phyloP scores from a whole-genome alignment of 2,329 filamentous ascomycete species.

The Botrytis elliptica region DNA sequence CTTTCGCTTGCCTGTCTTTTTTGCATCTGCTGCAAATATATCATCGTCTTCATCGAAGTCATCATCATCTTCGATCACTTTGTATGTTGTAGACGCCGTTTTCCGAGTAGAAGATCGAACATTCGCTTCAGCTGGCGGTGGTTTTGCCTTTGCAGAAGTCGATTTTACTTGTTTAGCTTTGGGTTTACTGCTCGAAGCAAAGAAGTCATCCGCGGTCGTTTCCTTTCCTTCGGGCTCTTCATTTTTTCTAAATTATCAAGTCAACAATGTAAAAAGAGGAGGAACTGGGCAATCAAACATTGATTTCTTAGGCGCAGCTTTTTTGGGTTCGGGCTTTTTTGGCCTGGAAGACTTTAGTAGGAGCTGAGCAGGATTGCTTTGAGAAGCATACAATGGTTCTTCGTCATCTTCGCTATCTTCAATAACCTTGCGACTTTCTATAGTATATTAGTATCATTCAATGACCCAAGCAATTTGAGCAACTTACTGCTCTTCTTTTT shows the following conservation, averaged over 20 bases:
- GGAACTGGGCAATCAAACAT: constrained; percentile 42
- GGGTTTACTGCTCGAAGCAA: constrained; percentile 37
- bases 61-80: constrained; percentile 45
- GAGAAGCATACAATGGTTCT: constrained; percentile 43
- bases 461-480: neutral
- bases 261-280: neutral
- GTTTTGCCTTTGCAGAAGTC: constrained; percentile 31
- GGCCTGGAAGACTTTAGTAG: constrained; percentile 35
- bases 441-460: constrained; percentile 21
- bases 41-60: constrained; percentile 71
- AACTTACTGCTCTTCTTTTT: constrained; percentile 38
- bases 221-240: constrained; percentile 38
- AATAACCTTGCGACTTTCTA: constrained; percentile 65
- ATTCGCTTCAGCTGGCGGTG: constrained; percentile 27
- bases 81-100: constrained; percentile 31
- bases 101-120: constrained; percentile 35
- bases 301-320: constrained; percentile 57
- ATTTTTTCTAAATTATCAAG: constrained; percentile 31
- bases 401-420: constrained; percentile 79
- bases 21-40: constrained; percentile 74
- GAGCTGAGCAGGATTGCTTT: neutral
- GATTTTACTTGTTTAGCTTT: constrained; percentile 34
- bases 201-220: constrained; percentile 40
- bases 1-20: constrained; percentile 63
- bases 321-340: constrained; percentile 54